Conservation (phyloP, 2,329 filamentous ascomycete species). For the Aspergillus pseudoviridinutans region DNA sequence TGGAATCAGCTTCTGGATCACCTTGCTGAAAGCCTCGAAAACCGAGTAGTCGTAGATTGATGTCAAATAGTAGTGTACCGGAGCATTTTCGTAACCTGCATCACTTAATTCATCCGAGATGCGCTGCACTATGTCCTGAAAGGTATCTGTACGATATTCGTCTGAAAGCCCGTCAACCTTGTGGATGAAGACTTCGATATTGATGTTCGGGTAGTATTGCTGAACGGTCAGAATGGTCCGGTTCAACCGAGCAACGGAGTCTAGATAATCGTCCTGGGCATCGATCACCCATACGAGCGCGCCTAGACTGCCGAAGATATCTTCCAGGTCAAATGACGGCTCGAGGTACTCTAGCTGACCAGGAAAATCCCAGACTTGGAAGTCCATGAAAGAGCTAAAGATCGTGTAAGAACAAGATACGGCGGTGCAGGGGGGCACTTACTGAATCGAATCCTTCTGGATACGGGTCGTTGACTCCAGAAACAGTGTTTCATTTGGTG, state of each 20-base stretch:
- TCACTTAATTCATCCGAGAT: conserved; percentile 96
- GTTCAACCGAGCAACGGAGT: conserved; percentile 83
- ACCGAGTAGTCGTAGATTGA: conserved; percentile 98
- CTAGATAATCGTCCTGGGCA: conserved; percentile 94
- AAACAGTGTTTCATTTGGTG: conserved; percentile 91
- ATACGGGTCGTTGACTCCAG: conserved; percentile 92
- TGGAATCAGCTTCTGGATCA: conserved; percentile 95
- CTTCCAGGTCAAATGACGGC: conserved; percentile 82
- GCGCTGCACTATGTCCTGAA: conserved; percentile 91
- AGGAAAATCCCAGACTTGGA: conserved; percentile 97
- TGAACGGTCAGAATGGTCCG: conserved; percentile 85
- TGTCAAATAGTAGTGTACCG: conserved; percentile 91
- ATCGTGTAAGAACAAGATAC: background rate
- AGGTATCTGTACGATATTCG: conserved; percentile 93
- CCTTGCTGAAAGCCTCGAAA: conserved; percentile 96
- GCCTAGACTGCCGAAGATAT: conserved; percentile 90
- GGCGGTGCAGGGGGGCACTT: conserved; percentile 37
- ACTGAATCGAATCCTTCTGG: conserved; percentile 95
- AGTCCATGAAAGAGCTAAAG: conserved; percentile 92
- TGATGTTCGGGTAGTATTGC: conserved; percentile 84
- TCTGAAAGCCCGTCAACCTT: conserved; percentile 97
- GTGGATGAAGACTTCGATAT: conserved; percentile 98
- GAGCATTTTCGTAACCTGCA: conserved; percentile 86
- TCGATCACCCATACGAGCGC: conserved; percentile 98
- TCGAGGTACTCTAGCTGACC: conserved; percentile 92